phyloP scores from a whole-genome alignment of 805 yeast species.

The Candida piceae region DNA sequence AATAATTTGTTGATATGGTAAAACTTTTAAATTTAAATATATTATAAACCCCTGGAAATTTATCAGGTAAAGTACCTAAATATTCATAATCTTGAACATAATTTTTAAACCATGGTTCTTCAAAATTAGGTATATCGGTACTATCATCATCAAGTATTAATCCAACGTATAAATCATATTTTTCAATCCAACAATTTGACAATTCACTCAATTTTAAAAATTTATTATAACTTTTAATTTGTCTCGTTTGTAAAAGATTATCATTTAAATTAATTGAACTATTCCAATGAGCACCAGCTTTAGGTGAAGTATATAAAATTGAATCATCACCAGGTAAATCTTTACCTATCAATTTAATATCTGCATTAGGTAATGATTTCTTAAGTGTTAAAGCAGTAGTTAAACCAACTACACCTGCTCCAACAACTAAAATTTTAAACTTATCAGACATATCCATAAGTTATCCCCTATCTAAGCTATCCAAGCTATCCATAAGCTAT shows the following conservation, averaged over 20 bases:
- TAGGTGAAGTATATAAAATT: constrained; percentile 52
- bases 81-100: constrained; percentile 37
- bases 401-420: constrained; percentile 14
- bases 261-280: constrained; percentile 29
- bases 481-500: too few relatives aligned
- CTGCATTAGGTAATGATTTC: constrained; percentile 24
- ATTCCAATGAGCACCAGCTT: constrained; percentile 72
- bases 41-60: constrained; percentile 33
- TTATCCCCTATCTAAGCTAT: too few relatives aligned
- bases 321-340: constrained; percentile 55
- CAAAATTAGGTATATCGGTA: constrained; percentile 4
- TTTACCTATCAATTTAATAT: constrained; percentile 37
- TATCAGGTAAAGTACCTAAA: constrained; percentile 23
- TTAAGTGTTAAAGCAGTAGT: constrained; percentile 40
- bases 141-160: constrained; percentile 12
- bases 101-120: constrained; percentile 46
- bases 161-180: constrained; percentile 22
- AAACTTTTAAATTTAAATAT: constrained; percentile 44
- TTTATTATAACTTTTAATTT: constrained; percentile 30
- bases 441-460: too few relatives aligned
- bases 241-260: constrained; percentile 24
- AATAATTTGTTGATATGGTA: constrained; percentile 54
- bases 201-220: constrained; percentile 32
- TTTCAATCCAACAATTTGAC: constrained; percentile 32
- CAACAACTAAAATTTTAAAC: constrained; percentile 13